Evolutionary conservation across 2,329 filamentous ascomycete species (phyloP).

Genomic region (Rhinocladiella similis): DNA sequence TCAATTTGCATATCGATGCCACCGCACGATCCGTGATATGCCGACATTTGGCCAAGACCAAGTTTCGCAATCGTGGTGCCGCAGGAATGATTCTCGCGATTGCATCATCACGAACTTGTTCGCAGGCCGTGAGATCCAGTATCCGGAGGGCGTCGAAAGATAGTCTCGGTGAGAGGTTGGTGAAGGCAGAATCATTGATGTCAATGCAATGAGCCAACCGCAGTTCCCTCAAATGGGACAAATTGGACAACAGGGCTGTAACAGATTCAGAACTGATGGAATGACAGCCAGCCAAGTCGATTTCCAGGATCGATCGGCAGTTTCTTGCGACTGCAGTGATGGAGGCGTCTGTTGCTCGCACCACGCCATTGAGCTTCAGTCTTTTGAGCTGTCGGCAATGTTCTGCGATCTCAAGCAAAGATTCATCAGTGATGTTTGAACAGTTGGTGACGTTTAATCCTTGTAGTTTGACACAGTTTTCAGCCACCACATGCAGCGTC

Average conservation of each 20-base stretch:
- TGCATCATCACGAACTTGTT: conserved; percentile 78
- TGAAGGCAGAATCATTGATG: conserved; percentile 85
- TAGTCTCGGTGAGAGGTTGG: conserved; percentile 67
- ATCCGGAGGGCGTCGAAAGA: conserved; percentile 88
- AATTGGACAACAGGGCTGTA: conserved; percentile 74
- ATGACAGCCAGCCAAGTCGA: conserved; percentile 85
- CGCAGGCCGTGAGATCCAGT: conserved; percentile 87
- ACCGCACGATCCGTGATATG: conserved; percentile 90
- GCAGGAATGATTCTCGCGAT: conserved; percentile 84
- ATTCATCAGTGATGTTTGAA: conserved; percentile 79
- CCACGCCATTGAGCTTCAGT: conserved; percentile 92
- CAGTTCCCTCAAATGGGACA: conserved; percentile 83
- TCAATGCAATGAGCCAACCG: conserved; percentile 81
- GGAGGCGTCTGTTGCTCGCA: conserved; percentile 77
- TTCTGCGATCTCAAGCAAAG: conserved; percentile 75
- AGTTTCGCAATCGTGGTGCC: conserved; percentile 84
- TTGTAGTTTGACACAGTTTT: conserved; percentile 81
- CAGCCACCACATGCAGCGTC: conserved; percentile 74
- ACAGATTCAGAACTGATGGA: conserved; percentile 81
- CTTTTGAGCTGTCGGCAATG: conserved; percentile 85
- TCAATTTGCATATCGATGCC: conserved; percentile 79
- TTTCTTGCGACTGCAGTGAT: conserved; percentile 83
- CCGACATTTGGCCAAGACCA: conserved; percentile 91
- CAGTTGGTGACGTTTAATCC: conserved; percentile 92
- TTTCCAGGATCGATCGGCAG: conserved; percentile 92